phyloP scores from a whole-genome alignment of 495 filamentous ascomycete species.

The Trypethelium eluteriae region DNA sequence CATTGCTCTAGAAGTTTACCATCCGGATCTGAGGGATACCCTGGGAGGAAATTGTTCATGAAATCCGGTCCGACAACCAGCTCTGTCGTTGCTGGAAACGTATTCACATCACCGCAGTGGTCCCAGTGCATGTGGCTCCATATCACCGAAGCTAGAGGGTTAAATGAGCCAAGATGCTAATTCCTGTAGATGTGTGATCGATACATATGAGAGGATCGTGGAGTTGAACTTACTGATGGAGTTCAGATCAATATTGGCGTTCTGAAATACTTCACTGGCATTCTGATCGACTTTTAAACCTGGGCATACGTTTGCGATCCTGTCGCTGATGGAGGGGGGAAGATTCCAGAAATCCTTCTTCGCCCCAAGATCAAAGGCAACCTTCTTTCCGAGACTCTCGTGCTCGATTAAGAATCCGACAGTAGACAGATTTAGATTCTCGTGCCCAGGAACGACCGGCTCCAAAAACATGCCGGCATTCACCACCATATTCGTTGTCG shows the following conservation, averaged over 20 bases:
- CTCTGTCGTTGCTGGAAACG: slow-evolving; percentile 42
- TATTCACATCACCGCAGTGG: slow-evolving; percentile 50
- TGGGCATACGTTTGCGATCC: slow-evolving; percentile 32
- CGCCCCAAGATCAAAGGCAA: slow-evolving; percentile 21
- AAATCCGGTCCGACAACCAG: slow-evolving; percentile 50
- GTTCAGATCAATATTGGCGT: slow-evolving; percentile 9
- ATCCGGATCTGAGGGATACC: slow-evolving; percentile 42
- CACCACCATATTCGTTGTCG: slow-evolving; percentile 31
- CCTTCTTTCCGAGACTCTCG: slow-evolving; percentile 21
- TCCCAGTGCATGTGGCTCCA: slow-evolving; percentile 44
- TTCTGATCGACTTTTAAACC: slow-evolving; percentile 36
- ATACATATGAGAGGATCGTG: slow-evolving; percentile 21
- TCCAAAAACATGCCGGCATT: slow-evolving; percentile 33
- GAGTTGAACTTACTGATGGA: not conserved
- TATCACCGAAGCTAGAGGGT: not conserved
- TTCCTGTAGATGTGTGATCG: slow-evolving; percentile 46
- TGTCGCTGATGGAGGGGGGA: not conserved
- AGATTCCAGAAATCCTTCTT: slow-evolving; percentile 20
- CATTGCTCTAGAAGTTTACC: slow-evolving; percentile 39
- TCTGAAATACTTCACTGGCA: not conserved
- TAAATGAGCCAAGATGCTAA: slow-evolving; percentile 37
- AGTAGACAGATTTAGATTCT: slow-evolving; percentile 34
- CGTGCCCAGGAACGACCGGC: slow-evolving; percentile 34
- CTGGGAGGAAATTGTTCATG: slow-evolving; percentile 41
- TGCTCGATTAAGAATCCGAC: slow-evolving; percentile 36